phyloP scores from a whole-genome alignment of 1,139 yeast genomes.

The Pichia sp. region DNA sequence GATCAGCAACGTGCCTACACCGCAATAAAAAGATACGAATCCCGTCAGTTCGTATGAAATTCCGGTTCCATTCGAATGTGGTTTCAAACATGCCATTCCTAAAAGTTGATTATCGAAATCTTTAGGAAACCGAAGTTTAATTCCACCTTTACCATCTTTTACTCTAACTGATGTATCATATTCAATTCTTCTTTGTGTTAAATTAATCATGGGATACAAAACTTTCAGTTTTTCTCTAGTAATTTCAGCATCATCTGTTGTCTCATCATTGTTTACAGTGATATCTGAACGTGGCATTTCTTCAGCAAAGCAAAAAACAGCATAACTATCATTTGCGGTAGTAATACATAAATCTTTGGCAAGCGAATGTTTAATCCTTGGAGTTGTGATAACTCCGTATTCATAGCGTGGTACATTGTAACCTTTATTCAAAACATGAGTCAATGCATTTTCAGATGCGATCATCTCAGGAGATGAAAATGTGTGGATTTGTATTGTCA shows the following conservation, averaged over 20 bases:
- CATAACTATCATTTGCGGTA: slow-evolving; percentile 15
- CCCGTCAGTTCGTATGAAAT: slow-evolving; percentile 41
- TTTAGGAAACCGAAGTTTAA: slow-evolving; percentile 2
- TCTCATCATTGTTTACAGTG: neutral
- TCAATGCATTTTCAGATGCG: slow-evolving; percentile 17
- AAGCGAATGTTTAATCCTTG: slow-evolving; percentile 38
- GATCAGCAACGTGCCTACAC: slow-evolving; percentile 36
- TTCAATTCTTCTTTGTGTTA: neutral
- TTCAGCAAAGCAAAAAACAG: slow-evolving; percentile 20
- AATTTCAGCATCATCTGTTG: slow-evolving; percentile 25
- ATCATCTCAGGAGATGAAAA: slow-evolving; percentile 9
- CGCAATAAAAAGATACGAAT: slow-evolving; percentile 45
- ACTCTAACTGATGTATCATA: slow-evolving; percentile 1
- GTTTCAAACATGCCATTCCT: slow-evolving; percentile 44
- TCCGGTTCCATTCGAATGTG: slow-evolving; percentile 19
- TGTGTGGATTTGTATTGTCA: slow-evolving; percentile 4
- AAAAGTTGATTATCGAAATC: slow-evolving; percentile 24
- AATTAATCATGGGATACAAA: slow-evolving; percentile 15
- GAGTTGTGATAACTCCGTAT: slow-evolving; percentile 38
- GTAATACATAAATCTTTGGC: slow-evolving; percentile 31
- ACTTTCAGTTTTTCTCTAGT: slow-evolving; percentile 23
- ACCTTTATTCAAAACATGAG: slow-evolving; percentile 37
- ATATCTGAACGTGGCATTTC: neutral
- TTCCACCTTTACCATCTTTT: neutral
- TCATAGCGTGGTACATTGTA: slow-evolving; percentile 42